phyloP scores from a whole-genome alignment of 257 asterid genomes.

The Coffea canephora region DNA sequence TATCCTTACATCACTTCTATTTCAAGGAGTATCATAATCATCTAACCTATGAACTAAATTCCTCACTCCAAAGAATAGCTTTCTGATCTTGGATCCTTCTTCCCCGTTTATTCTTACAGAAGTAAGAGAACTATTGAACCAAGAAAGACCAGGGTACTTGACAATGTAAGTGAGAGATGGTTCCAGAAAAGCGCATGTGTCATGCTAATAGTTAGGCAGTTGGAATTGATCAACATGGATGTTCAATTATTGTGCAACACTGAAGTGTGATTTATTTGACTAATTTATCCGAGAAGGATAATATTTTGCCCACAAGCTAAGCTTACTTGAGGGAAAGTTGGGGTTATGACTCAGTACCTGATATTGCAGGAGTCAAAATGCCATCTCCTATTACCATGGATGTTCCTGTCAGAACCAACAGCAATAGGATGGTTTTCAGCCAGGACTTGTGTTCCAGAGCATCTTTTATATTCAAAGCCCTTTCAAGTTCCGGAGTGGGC shows the following conservation, averaged over 20 bases:
- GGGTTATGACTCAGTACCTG: constrained; percentile 46
- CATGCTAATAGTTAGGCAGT: background rate
- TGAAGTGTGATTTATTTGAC: too few species aligned
- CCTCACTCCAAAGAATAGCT: background rate
- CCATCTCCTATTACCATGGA: constrained; percentile 97
- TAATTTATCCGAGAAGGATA: background rate
- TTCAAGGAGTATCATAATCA: background rate
- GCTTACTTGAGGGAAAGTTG: constrained; percentile 5
- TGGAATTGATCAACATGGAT: background rate
- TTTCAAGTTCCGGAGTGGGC: constrained; percentile 90
- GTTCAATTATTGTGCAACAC: background rate
- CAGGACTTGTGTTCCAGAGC: constrained; percentile 58
- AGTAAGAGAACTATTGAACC: background rate
- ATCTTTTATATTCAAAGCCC: constrained; percentile 83
- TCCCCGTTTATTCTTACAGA: background rate
- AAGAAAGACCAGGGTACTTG: background rate
- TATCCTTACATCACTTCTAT: background rate
- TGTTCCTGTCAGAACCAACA: constrained; percentile 87
- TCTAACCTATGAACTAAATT: background rate
- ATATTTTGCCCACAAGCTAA: background rate
- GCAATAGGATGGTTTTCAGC: constrained; percentile 56
- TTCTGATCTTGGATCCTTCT: background rate
- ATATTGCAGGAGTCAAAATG: constrained; percentile 91
- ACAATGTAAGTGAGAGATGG: background rate
- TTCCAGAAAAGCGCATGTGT: background rate